These are phyloP conservation scores for Entonaema liquescens DNA, from an alignment of 495 filamentous ascomycete species.

Conservation along the genomic window DNA sequence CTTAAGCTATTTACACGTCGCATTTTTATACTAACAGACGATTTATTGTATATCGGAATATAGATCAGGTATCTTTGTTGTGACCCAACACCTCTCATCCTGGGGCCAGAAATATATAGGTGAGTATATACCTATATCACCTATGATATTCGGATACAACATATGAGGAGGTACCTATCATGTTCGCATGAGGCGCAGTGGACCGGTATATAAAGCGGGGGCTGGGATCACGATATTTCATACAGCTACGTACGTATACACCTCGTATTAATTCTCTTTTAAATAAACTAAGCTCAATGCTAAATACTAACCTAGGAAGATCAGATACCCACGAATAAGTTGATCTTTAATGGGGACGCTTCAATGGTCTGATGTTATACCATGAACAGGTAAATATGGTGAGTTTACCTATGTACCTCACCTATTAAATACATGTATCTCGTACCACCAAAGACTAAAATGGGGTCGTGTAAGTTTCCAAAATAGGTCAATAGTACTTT, in stretches of 20 bases:
- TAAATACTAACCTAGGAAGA: background rate
- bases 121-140: background rate
- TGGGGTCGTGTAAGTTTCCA: slow-evolving; percentile 20
- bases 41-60: background rate
- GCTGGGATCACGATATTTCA: slow-evolving; percentile 7
- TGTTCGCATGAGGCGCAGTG: background rate
- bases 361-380: slow-evolving; percentile 15
- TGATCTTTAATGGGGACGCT: background rate
- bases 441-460: slow-evolving; percentile 4
- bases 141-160: background rate
- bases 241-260: slow-evolving; percentile 3
- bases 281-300: background rate
- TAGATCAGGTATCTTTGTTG: background rate
- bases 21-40: slow-evolving; percentile 7
- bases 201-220: slow-evolving; percentile 2
- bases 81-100: background rate
- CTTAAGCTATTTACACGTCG: slow-evolving; percentile 22
- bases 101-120: background rate
- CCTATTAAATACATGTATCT: background rate
- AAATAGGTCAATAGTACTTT: slow-evolving; percentile 26
- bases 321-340: background rate
- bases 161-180: slow-evolving; percentile 5
- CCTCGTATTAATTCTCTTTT: slow-evolving; percentile 16
- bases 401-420: too few relatives aligned
- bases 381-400: background rate